Evolutionary conservation across 306 rosid species (phyloP).

Genomic region (Castanospermum australe): DNA sequence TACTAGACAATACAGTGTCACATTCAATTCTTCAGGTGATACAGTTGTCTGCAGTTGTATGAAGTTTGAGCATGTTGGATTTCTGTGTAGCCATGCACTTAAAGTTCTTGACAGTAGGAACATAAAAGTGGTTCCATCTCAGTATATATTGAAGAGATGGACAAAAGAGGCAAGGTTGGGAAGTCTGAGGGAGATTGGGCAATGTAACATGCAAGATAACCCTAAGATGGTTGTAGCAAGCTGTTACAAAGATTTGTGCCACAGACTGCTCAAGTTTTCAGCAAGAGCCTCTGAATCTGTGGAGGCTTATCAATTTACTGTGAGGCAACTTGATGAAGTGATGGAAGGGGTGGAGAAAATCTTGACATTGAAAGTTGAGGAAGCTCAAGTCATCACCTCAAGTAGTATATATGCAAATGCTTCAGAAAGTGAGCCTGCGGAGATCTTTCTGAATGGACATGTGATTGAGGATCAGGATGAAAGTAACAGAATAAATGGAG

Average conservation of each 20-base stretch:
- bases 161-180: conserved; percentile 52
- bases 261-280: conserved; percentile 49
- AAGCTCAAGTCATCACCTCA: conserved; percentile 48
- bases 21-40: conserved; percentile 46
- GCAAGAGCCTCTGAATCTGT: conserved; percentile 62
- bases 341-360: conserved; percentile 67
- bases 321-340: conserved; percentile 50
- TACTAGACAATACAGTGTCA: conserved; percentile 42
- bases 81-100: conserved; percentile 66
- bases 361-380: conserved; percentile 37
- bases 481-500: conserved; percentile 25
- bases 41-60: conserved; percentile 61
- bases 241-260: conserved; percentile 59
- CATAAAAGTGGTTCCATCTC: conserved; percentile 59
- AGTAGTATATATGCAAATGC: conserved; percentile 41
- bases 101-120: conserved; percentile 66
- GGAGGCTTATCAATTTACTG: conserved; percentile 56
- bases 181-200: conserved; percentile 27
- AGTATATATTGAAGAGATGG: conserved; percentile 64
- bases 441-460: conserved; percentile 44
- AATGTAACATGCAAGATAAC: conserved; percentile 35
- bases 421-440: conserved; percentile 46
- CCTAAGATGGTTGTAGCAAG: conserved; percentile 42
- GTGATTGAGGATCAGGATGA: conserved; percentile 45
- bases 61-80: conserved; percentile 61